These are phyloP conservation scores for Globisporangium echinulatum DNA, from an alignment of 352 stramenopile genomes.

Conservation along the genomic window DNA sequence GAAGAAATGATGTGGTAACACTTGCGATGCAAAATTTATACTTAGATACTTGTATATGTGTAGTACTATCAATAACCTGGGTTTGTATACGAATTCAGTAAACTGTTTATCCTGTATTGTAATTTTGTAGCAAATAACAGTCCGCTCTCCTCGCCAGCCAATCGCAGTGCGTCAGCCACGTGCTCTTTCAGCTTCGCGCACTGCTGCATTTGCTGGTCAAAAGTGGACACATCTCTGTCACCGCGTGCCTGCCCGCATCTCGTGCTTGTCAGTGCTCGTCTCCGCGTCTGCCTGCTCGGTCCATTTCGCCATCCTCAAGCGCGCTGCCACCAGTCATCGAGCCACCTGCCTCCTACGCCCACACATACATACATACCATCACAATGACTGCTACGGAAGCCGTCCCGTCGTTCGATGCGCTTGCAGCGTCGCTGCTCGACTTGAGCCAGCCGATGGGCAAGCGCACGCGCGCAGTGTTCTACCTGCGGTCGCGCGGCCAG, in stretches of 20 bases:
- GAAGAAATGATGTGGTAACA: too few relatives aligned
- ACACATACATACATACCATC: neutral
- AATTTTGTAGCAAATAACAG: too few relatives aligned
- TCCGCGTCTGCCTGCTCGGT: neutral
- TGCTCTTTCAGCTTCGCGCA: too few relatives aligned
- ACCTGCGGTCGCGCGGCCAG: constrained; percentile 77
- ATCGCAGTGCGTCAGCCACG: too few relatives aligned
- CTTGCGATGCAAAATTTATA: too few relatives aligned
- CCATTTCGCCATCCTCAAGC: neutral
- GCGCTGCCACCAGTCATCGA: neutral
- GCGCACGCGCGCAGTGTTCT: constrained; percentile 91
- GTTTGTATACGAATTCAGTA: too few relatives aligned
- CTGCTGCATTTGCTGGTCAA: neutral
- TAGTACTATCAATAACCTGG: too few relatives aligned
- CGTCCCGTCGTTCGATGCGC: constrained; percentile 53
- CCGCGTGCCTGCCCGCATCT: neutral
- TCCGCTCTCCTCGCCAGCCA: too few relatives aligned
- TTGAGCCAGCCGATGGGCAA: constrained; percentile 80
- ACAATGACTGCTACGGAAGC: constrained; percentile 18
- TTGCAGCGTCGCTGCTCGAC: constrained; percentile 66
- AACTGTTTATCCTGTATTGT: too few relatives aligned
- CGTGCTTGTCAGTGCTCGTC: neutral
- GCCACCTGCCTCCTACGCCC: neutral
- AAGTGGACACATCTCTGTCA: neutral
- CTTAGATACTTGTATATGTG: too few relatives aligned